These are phyloP conservation scores for Glycine tomentella DNA, from an alignment of 306 rosid species.

Conservation along the genomic window DNA sequence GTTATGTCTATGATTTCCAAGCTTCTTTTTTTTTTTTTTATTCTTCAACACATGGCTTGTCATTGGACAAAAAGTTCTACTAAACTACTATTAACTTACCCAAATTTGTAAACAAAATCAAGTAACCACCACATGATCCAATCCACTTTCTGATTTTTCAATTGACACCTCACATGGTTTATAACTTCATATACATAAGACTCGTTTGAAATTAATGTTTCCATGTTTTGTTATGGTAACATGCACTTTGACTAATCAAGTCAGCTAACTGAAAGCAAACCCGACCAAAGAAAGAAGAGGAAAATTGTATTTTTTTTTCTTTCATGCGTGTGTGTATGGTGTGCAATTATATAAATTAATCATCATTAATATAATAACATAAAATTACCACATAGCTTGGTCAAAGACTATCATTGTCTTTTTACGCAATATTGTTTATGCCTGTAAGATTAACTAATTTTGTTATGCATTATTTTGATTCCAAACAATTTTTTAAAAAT, in stretches of 20 bases:
- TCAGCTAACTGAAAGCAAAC: not conserved
- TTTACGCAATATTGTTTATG: not conserved
- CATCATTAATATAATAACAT: not conserved
- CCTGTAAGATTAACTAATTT: not conserved
- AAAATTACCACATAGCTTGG: conserved; percentile 14
- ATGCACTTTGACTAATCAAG: conserved; percentile 29
- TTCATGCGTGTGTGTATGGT: not conserved
- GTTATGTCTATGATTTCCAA: not conserved
- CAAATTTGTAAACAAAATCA: conserved; percentile 6
- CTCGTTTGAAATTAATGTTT: not conserved
- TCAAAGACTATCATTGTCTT: not conserved
- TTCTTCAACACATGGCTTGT: conserved; percentile 8
- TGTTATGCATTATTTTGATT: conserved; percentile 15
- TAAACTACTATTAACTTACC: not conserved
- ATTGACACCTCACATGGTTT: conserved; percentile 25
- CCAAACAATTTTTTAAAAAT: conserved; percentile 21
- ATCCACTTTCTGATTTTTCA: conserved; percentile 7
- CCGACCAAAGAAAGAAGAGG: not conserved
- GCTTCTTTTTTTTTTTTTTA: conserved; percentile 14
- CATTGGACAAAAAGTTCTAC: conserved; percentile 23
- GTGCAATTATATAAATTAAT: not conserved
- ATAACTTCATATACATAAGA: not conserved
- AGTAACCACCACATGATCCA: conserved; percentile 28
- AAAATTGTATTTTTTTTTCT: not conserved
- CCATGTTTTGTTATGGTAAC: conserved; percentile 10